Percentiles rank a stretch among this genome's conserved stretches.
phyloP scores from a whole-genome alignment of 805 yeast species.

The Naumovozyma castellii region DNA sequence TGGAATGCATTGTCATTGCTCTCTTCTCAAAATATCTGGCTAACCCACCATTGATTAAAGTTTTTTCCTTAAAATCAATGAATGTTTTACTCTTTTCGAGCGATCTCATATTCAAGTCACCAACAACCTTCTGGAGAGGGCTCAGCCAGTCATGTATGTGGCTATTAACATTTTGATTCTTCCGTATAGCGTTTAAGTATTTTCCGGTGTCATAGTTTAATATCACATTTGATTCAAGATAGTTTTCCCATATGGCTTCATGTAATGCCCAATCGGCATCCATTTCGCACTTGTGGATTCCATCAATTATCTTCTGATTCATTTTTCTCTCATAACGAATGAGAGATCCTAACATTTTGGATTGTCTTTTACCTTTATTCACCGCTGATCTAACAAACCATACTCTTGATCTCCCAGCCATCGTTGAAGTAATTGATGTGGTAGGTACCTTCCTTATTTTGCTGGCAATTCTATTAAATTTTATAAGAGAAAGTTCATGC shows the following conservation, averaged over 20 bases:
- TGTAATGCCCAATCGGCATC: conserved; percentile 20
- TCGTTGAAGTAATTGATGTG: conserved; percentile 15
- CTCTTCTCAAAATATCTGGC: conserved; percentile 10
- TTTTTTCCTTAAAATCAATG: conserved; percentile 10
- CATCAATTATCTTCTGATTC: conserved; percentile 17
- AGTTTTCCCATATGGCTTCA: conserved; percentile 28
- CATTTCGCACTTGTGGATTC: conserved; percentile 8
- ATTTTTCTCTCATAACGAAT: conserved; percentile 15
- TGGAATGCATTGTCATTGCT: conserved; percentile 19
- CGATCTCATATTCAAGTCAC: conserved; percentile 4
- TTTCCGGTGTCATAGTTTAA: neutral
- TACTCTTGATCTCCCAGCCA: conserved; percentile 18
- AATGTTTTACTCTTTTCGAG: conserved; percentile 8
- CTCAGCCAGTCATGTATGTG: conserved; percentile 17
- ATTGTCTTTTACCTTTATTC: conserved; percentile 22
- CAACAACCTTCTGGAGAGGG: conserved; percentile 15
- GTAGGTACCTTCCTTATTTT: conserved; percentile 20
- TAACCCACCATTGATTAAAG: conserved; percentile 13
- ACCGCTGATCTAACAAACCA: conserved; percentile 27
- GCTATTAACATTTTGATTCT: neutral
- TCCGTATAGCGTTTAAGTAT: neutral
- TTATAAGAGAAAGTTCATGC: conserved; percentile 14
- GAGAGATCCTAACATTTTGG: conserved; percentile 15
- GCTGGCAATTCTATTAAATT: conserved; percentile 11
- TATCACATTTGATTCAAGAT: conserved; percentile 6